A percentile compares a stretch with the other conserved stretches of the same genome.
Evolutionary conservation across 2,329 filamentous ascomycete genomes (phyloP).

Genomic region (Mycosphaerella sp.): DNA sequence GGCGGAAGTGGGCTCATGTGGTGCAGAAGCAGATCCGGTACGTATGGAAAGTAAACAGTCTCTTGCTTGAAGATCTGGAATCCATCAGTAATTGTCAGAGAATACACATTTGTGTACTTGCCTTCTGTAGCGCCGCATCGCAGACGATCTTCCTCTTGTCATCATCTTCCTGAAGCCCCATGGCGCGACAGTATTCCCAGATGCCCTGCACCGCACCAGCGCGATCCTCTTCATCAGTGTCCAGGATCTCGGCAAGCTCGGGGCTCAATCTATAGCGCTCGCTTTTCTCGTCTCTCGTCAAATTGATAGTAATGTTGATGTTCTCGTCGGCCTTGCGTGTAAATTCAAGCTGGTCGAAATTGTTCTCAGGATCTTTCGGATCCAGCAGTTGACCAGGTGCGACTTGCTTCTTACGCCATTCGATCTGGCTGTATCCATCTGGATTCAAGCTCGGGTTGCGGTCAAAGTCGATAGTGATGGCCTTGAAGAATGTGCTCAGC

Average conservation of each 20-base stretch:
- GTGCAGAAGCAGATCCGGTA: conserved; percentile 64
- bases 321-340: conserved; percentile 90
- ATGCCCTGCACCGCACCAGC: conserved; percentile 84
- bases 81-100: conserved; percentile 4
- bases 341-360: conserved; percentile 89
- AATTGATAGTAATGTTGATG: conserved; percentile 80
- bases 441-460: conserved; percentile 59
- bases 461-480: conserved; percentile 61
- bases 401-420: conserved; percentile 75
- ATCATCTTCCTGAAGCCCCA: conserved; percentile 85
- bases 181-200: conserved; percentile 88
- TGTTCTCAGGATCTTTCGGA: conserved; percentile 58
- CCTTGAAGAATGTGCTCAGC: conserved; percentile 75
- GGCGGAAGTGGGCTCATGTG: conserved; percentile 77
- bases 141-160: conserved; percentile 90
- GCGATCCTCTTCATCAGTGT: conserved; percentile 78
- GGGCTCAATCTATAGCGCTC: conserved; percentile 78
- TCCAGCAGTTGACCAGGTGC: conserved; percentile 36
- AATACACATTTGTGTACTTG: conserved; percentile 41
- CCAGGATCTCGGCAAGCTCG: conserved; percentile 74
- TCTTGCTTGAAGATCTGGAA: conserved; percentile 64
- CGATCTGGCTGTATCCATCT: conserved; percentile 57
- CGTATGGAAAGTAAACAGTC: conserved; percentile 74
- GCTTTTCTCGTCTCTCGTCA: conserved; percentile 75
- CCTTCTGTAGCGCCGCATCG: conserved; percentile 72